phyloP scores from a whole-genome alignment of 129 eudicot species.

The carrot (Daucus carota) region DH1_v3.0 NC_030387.2:2112001-2112500 shows the following conservation, averaged over 20 bases:
- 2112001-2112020: slow-evolving; percentile 62
- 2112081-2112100: slow-evolving; percentile 21
- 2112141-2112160: slow-evolving; percentile 71
- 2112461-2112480: slow-evolving; percentile 41
- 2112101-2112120: slow-evolving; percentile 30
- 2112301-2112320: slow-evolving; percentile 43
- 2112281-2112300: slow-evolving; percentile 35
- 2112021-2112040: too few relatives aligned
- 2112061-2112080: neutral
- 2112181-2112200: slow-evolving; percentile 51
- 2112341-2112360: neutral
- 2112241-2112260: slow-evolving; percentile 46
- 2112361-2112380: slow-evolving; percentile 9
- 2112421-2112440: slow-evolving; percentile 22
- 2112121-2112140: slow-evolving; percentile 46
- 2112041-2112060: too few relatives aligned
- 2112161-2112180: slow-evolving; percentile 87
- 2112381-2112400: slow-evolving; percentile 5
- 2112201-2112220: slow-evolving; percentile 34
- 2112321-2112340: slow-evolving; percentile 34
- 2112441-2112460: slow-evolving; percentile 52
- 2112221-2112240: slow-evolving; percentile 74
- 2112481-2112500: neutral
- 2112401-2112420: slow-evolving; percentile 20
- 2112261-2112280: slow-evolving; percentile 44